A percentile compares a stretch with the other conserved stretches of the same genome.
These are phyloP conservation scores for Garcileccinum viscosum DNA, from an alignment of 1,284 basidiomycete genomes.

Conservation along the genomic window DNA sequence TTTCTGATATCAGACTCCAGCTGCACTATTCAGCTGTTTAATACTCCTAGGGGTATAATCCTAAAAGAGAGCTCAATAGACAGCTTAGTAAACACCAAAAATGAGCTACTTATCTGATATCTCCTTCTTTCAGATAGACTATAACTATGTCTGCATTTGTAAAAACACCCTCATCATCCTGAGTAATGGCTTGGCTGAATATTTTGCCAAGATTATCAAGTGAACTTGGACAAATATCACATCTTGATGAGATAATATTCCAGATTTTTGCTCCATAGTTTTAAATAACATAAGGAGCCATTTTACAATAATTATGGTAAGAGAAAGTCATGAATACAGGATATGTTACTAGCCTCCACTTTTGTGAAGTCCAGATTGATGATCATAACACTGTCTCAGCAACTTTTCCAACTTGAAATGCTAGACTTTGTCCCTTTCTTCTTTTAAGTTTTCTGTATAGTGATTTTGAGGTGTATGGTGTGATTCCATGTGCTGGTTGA, in stretches of 20 bases:
- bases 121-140: neutral
- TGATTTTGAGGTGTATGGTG: neutral
- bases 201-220: neutral
- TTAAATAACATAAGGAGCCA: neutral
- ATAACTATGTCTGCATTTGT: neutral
- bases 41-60: neutral
- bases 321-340: neutral
- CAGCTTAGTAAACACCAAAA: neutral
- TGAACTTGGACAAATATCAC: neutral
- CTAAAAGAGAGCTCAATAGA: neutral
- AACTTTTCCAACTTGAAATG: no score
- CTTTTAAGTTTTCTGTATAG: accelerated
- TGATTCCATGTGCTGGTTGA: neutral
- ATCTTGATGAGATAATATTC: neutral
- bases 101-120: neutral
- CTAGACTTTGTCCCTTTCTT: no score
- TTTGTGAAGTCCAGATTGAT: neutral
- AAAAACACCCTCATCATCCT: neutral
- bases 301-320: conserved; percentile 3
- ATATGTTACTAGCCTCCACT: conserved; percentile 6
- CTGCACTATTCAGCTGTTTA: no score
- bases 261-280: neutral
- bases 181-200: neutral
- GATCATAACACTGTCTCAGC: no score
- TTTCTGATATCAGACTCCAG: no score